These are phyloP conservation scores for Tubosaeta sp. DNA, from an alignment of 768 basidiomycete species.

Conservation along the genomic window DNA sequence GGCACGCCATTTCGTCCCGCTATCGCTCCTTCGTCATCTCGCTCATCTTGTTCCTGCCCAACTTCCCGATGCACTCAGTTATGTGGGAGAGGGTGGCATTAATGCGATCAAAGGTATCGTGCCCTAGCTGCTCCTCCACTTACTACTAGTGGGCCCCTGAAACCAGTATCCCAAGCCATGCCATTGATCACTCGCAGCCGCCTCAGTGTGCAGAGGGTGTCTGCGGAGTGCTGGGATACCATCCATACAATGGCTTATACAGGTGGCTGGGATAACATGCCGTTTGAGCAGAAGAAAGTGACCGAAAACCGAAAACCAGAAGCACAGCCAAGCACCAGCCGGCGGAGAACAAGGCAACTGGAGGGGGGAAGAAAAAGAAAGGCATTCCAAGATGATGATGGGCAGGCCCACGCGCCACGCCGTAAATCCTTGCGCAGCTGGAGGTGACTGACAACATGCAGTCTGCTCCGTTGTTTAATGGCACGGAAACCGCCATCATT, in stretches of 20 bases:
- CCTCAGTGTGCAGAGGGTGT: conserved; percentile 83
- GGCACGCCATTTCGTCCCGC: conserved; percentile 69
- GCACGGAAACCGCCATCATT: no score
- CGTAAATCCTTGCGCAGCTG: conserved; percentile 22
- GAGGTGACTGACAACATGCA: background rate
- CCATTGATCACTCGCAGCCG: conserved; percentile 75
- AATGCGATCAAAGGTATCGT: conserved; percentile 59
- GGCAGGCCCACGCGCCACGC: conserved; percentile 5
- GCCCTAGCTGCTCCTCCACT: background rate
- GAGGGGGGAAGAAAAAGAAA: conserved; percentile 24
- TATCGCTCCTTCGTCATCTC: conserved; percentile 68
- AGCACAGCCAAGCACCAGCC: background rate
- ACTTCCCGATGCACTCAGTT: conserved; percentile 54
- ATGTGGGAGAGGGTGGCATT: conserved; percentile 60
- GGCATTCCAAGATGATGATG: conserved; percentile 2
- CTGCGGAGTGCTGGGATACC: conserved; percentile 58
- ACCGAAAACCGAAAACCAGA: background rate
- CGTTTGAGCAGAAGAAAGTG: conserved; percentile 37
- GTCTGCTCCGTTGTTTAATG: background rate
- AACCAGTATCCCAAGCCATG: conserved; percentile 50
- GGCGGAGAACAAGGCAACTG: background rate
- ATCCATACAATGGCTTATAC: conserved; percentile 56
- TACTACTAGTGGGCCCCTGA: conserved; percentile 2
- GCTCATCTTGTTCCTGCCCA: conserved; percentile 36
- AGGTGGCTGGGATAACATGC: conserved; percentile 73